Evolutionary conservation across 1,139 yeast genomes (phyloP), one percentile per base, ranked within the genome.

Genomic region (Lodderomyces metapsilosis): DNA sequence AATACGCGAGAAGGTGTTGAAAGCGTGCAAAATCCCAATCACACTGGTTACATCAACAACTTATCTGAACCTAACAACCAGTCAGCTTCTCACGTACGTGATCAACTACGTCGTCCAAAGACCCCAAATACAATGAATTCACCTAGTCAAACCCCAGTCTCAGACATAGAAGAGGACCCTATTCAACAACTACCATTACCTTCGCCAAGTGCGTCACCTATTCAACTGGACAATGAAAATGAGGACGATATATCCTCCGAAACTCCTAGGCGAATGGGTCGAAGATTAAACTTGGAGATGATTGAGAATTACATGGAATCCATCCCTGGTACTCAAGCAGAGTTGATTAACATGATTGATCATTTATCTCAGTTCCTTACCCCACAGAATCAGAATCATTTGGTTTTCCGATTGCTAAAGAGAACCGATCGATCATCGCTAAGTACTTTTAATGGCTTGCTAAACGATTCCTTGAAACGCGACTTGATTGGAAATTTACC

Each of bases 401-500:
- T 84, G 39, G 66, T 87, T 17, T 88, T 83, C 65, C 76, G 74
- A 47, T 64, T 91, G 38, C 63, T 92, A 31, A 82, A 83, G 44
- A 74, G 74, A 37, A 74, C 86, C 41, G 80, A 84, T 52, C 73
- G 96, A 43, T 65, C 79, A 11, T 76, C 89, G 4, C 69, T 92
- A 38, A 84, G 94, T 41, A 76, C 86, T 27, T 64, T 92, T 42
- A 75, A 80, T 30, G 76, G 79, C 16, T 57, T 79, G 9, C 72
- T 92, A 16, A 74, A 77, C 38, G 69, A 71, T 28, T 76, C 84
- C 15, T 73, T 92, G 54, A 78, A 79, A 51, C 76, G 94, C 51
- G 98, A 92, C 57, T 65, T 92, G 35, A 61, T 92, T 11, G 62
- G 81, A 17, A 68, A 76, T 42, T 64, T 92, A 20, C 98, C 99